Evolutionary conservation across 371 early-diverging fungal genomes (phyloP).

Genomic region (Mortierella sp.): DNA sequence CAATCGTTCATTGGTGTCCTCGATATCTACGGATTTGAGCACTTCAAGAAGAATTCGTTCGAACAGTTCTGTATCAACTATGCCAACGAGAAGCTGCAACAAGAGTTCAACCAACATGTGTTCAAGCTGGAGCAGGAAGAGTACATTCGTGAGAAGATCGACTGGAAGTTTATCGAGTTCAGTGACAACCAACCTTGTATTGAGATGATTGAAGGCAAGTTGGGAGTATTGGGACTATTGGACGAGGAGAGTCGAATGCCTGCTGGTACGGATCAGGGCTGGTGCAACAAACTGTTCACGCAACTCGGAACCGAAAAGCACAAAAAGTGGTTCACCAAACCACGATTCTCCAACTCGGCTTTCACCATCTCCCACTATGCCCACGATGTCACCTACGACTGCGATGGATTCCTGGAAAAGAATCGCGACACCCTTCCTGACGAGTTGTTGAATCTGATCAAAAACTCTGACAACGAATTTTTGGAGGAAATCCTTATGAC

Average conservation of each 20-base stretch:
- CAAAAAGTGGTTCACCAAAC: conserved; percentile 88
- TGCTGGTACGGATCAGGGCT: conserved; percentile 85
- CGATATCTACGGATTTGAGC: conserved; percentile 98
- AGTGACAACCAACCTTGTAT: conserved; percentile 99
- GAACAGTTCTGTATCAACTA: conserved; percentile 99
- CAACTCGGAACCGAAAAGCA: conserved; percentile 76
- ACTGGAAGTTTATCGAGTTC: conserved; percentile 94
- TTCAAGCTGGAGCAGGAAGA: conserved; percentile 97
- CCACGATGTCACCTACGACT: conserved; percentile 88
- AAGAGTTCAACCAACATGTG: conserved; percentile 95
- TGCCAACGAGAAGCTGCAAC: conserved; percentile 98
- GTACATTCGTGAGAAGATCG: conserved; percentile 92
- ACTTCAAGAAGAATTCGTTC: conserved; percentile 98
- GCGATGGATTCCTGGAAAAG: conserved; percentile 97
- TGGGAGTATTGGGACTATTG: conserved; percentile 95
- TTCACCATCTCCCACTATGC: conserved; percentile 95
- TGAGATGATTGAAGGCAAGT: conserved; percentile 96
- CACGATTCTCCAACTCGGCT: conserved; percentile 83
- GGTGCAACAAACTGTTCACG: conserved; percentile 86
- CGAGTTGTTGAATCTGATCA: conserved; percentile 82
- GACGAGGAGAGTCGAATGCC: conserved; percentile 97
- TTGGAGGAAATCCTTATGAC: conserved; percentile 77
- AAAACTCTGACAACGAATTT: conserved; percentile 76
- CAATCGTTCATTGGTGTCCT: conserved; percentile 93
- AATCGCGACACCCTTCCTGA: conserved; percentile 99